Evolutionary conservation across 345 rosid species (phyloP), one percentile per base, ranked within the genome.

Genomic region (Anastatica hierochuntica): DNA sequence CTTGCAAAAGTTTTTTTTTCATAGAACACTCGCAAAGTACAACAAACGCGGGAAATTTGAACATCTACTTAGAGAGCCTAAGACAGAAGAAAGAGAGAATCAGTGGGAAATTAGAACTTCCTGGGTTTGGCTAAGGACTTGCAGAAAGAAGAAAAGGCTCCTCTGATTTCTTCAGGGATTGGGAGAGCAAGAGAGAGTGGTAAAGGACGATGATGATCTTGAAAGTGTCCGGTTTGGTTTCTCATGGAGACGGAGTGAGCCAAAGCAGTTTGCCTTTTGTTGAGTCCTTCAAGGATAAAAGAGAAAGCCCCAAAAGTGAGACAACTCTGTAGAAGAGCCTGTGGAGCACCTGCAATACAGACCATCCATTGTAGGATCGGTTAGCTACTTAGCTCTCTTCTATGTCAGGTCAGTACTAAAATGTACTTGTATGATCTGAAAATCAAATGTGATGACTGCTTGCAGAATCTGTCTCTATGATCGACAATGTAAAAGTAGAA

Each of bases 261-360:
- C 61, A 90, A 43, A 17, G 96, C 94, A 41, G 90, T 76, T 62
- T 79, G 92, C 63, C 79, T 81, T 70, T 78, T 85, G 83, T 85
- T 88, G 19, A 88, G 68, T 36, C 88, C 80, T 49, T 88, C 96
- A 0, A 81, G 52, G 40, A 92, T 69, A 38, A 77, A 88, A 11
- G 98, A 88, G 75, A 85, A 88, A 20, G 94, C 94, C 59, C 96
- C 98, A 56, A 88, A 77, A 12, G 90, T 78, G 23, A 92, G 68
- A 62, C 98, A 92, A 63, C 84, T 84, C 69, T 76, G 84, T 9
- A 88, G 44, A 20, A 88, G 74, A 41, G 81, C 78, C 61, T 68
- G 84, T 17, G 94, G 94, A 51, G 88, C 74, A 59, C 94, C 96
- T 82, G 74, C 53, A 70, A 37, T 4, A 29, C 7, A 29, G 10